These are phyloP conservation scores for Cucumis variabilis DNA, from an alignment of 331 rosid species.

Conservation along the genomic window DNA sequence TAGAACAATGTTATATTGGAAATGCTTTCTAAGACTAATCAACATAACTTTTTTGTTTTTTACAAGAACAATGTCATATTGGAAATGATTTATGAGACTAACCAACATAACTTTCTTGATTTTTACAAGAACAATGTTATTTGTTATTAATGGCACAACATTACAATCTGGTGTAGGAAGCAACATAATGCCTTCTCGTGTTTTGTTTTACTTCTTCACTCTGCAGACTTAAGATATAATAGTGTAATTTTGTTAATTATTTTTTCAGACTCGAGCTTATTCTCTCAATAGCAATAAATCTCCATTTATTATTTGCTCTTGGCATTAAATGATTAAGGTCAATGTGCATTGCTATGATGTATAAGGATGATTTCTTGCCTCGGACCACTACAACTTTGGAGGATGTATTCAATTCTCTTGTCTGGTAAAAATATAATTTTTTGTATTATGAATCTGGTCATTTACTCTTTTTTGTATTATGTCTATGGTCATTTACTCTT, in stretches of 20 bases:
- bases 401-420: conserved; percentile 69
- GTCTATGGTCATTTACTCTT: too few relatives aligned
- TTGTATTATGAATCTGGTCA: too few relatives aligned
- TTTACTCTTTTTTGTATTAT: too few relatives aligned
- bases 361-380: conserved; percentile 94
- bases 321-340: not conserved
- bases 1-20: not conserved
- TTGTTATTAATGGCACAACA: not conserved
- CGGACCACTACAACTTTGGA: conserved; percentile 80
- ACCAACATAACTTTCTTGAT: too few relatives aligned
- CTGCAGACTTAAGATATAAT: not conserved
- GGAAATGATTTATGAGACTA: too few relatives aligned
- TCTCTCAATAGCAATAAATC: not conserved
- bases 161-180: not conserved
- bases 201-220: not conserved
- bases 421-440: conserved; percentile 66
- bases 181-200: not conserved
- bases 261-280: not conserved
- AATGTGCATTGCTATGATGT: conserved; percentile 28
- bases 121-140: too few relatives aligned
- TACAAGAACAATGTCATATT: too few relatives aligned
- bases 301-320: not conserved
- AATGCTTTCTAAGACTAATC: conserved; percentile 4
- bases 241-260: not conserved
- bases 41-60: not conserved